Percentiles rank a stretch among this genome's conserved stretches.
Evolutionary conservation across 2,329 filamentous ascomycete genomes (phyloP).

Genomic region (Aspergillus sp.): DNA sequence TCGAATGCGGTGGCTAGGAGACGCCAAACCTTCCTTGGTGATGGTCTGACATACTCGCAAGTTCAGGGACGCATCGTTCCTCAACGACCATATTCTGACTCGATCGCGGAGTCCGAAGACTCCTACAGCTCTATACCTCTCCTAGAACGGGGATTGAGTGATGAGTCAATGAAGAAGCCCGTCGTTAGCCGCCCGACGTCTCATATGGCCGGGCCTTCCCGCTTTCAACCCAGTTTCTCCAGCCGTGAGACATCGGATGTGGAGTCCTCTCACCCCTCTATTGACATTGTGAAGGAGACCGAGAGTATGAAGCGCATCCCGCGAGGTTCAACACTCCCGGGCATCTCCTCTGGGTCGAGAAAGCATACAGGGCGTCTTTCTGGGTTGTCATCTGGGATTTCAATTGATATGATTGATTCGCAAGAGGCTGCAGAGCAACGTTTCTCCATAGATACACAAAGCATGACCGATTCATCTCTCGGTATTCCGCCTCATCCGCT

Average conservation of each 20-base stretch:
- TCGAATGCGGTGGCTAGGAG: conserved; percentile 23
- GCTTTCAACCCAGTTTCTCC: conserved; percentile 27
- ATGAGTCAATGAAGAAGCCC: conserved; percentile 54
- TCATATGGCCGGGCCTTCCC: conserved; percentile 25
- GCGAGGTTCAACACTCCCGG: conserved; percentile 45
- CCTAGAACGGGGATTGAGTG: conserved; percentile 63
- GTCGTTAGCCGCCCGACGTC: conserved; percentile 22
- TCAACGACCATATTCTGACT: conserved; percentile 42
- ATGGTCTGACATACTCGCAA: conserved; percentile 29
- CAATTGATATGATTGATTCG: conserved; percentile 52
- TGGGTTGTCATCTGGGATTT: conserved; percentile 54
- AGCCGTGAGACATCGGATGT: conserved; percentile 31
- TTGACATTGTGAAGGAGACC: conserved; percentile 54
- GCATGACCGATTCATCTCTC: conserved; percentile 39
- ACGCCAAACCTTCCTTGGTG: conserved; percentile 26
- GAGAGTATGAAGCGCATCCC: conserved; percentile 54
- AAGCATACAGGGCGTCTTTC: conserved; percentile 56
- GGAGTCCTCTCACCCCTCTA: conserved; percentile 50
- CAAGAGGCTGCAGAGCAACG: conserved; percentile 37
- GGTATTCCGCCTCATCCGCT: conserved; percentile 48
- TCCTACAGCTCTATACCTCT: conserved; percentile 78
- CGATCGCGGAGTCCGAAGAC: conserved; percentile 63
- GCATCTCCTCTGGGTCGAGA: conserved; percentile 28
- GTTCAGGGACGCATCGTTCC: conserved; percentile 30
- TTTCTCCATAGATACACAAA: conserved; percentile 36